A percentile compares a stretch with the other conserved stretches of the same genome.
Evolutionary conservation across 352 stramenopile genomes (phyloP).

Genomic region (Phytophthora hibernalis): DNA sequence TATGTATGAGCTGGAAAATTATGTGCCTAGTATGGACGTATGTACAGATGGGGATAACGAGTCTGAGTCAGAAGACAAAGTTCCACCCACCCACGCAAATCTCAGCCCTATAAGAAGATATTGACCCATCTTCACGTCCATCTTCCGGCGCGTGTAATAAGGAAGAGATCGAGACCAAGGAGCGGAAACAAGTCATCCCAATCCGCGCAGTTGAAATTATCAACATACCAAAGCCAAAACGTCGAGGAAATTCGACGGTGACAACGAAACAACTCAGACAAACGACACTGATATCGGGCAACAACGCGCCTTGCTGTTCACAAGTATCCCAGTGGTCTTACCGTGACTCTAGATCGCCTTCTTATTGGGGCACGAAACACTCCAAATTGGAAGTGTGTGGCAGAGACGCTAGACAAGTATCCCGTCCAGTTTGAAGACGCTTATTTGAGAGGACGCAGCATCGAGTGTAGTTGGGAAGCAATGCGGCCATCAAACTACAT

Average conservation of each 20-base stretch:
- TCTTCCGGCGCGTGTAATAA: background rate
- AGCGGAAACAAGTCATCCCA: background rate
- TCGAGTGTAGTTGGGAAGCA: background rate
- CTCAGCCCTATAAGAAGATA: background rate
- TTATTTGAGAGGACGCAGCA: background rate
- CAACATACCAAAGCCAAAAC: slow-evolving; percentile 1
- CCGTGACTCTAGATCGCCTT: background rate
- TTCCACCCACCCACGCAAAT: background rate
- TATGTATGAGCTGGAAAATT: background rate
- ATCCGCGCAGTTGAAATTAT: slow-evolving; percentile 1
- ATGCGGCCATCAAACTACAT: background rate
- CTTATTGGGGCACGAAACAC: background rate
- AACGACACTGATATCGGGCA: background rate
- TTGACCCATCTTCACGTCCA: background rate
- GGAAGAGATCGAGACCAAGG: background rate
- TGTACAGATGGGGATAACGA: background rate
- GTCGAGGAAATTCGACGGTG: background rate
- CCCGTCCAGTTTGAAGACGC: slow-evolving; percentile 1
- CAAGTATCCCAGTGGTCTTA: slow-evolving; percentile 3
- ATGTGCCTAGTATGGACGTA: background rate
- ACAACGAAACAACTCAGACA: background rate
- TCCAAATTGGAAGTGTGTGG: background rate
- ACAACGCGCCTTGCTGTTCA: background rate
- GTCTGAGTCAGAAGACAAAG: background rate
- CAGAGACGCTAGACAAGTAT: background rate